Evolutionary conservation across 352 stramenopile species (phyloP), one percentile per base, ranked within the genome.

Genomic region (Pythium utonaiense): DNA sequence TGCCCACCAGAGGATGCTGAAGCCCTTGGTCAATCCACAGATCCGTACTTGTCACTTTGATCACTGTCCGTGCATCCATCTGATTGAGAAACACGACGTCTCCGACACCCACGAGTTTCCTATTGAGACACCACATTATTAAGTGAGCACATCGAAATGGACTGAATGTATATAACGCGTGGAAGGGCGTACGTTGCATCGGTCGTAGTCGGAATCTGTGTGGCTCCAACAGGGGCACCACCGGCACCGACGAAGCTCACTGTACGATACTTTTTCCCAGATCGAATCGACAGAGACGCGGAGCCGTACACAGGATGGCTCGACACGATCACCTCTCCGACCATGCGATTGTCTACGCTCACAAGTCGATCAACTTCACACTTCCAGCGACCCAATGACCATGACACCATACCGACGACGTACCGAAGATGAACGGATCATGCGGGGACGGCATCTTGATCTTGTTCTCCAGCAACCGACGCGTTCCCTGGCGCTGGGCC

Each of bases 261-360:
- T 14, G 65, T 72, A 5, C 73, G 70, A 49, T 85, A 88, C 21
- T 61, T 64, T 30, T 75, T 76, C 2, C 75, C 74, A 1, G 78
- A 88, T 19, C 67, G 62, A 62, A 88, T 80, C 2, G 75, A 74
- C 7, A 88, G 60, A 6, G 78, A 82, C 13, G 75, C 78, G 3
- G 78, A 77, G 12, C 75, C 75, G 54, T 84, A 82, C 22, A 81
- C 69, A 7, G 78, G 78, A 47, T 88, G 78, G 57, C 65, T 85
- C 44, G 80, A 53, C 34, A 88, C 70, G 19, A 71, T 71, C 14
- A 83, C 73, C 44, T 83, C 67, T 1, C 78, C 78, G 7, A 88
- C 71, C 45, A 88, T 70, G n/a, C 77, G 75, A 30, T 85, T 88
- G 48, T 88, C 78, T 87, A 31, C 9, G 33, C 34, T 17, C 38